Base-by-base conservation (phyloP, 495 filamentous ascomycete genomes). In the Chlorociboria aeruginascens region DNA sequence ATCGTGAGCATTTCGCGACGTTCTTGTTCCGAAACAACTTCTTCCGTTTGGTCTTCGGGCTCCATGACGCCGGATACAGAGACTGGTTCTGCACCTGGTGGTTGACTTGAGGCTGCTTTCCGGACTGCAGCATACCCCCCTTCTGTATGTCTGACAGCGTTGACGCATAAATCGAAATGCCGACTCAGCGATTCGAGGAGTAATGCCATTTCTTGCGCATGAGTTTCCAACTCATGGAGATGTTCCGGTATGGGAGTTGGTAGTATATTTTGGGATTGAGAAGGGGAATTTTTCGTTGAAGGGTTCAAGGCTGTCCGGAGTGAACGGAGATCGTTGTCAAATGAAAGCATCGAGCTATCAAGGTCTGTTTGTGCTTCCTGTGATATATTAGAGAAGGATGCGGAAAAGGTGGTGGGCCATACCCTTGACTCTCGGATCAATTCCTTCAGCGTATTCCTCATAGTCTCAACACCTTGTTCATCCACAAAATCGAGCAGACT, bases 111-210 rank as follows among this genome's bases (percentile, higher is more conserved):
- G 32, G 73, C 74, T 12, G 71, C 72, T 50, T 69, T 71, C 31
- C 69, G 66, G 32, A 81, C 75, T 6, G 86, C 87, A 13, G 82
- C 82, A 16, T 76, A 79, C 10, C 88, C 89, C 20, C 89, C 92
- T 68, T 97, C 89, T 1, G 90, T 95, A 50, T 90, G 84, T 53
- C 87, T 85, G 29, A 97, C 81, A 0, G 93, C 93, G 3, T 80
- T 89, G 16, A 92, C 86, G 58, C 92, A 98, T 46, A 93, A 79
- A 63, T 98, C 92, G 56, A 94, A 97, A 65, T 98, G 93, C 11
- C 71, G 71, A n/a, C 86, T 89, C 16, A 98, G 70, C 2, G 82
- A 84, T 53, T 90, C 78, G 0, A 98, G 72, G 16, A 85, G 69
- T 43, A 77, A 68, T 29, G 89, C 92, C 83, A 95, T 92, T 51